These are phyloP conservation scores for Keithomyces neogunnii DNA, from an alignment of 2,329 filamentous ascomycete species.

Conservation along the genomic window DNA sequence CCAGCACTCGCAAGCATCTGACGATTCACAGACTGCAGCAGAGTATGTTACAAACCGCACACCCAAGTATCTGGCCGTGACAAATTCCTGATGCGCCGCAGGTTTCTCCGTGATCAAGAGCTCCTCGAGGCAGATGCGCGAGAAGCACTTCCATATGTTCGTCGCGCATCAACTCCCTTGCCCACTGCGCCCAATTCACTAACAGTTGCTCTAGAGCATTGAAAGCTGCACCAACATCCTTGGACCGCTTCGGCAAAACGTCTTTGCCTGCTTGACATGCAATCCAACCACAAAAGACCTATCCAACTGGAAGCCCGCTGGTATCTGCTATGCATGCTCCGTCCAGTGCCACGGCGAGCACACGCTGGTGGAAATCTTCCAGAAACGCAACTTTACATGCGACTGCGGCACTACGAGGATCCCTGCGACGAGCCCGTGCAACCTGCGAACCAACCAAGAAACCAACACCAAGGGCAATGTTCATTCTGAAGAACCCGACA, in stretches of 20 bases:
- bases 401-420: slow-evolving; percentile 89
- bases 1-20: slow-evolving; percentile 44
- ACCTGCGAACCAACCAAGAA: slow-evolving; percentile 59
- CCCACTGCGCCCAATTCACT: slow-evolving; percentile 15
- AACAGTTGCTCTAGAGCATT: slow-evolving; percentile 58
- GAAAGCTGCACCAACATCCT: slow-evolving; percentile 88
- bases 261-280: slow-evolving; percentile 92
- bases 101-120: slow-evolving; percentile 83
- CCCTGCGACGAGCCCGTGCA: slow-evolving; percentile 62
- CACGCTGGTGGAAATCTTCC: slow-evolving; percentile 88
- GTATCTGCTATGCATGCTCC: slow-evolving; percentile 93
- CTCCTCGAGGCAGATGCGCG: slow-evolving; percentile 90
- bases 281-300: slow-evolving; percentile 64
- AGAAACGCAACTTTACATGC: slow-evolving; percentile 90
- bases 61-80: background rate
- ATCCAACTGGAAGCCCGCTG: slow-evolving; percentile 54
- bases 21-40: slow-evolving; percentile 63
- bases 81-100: slow-evolving; percentile 23
- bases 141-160: slow-evolving; percentile 86
- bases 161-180: slow-evolving; percentile 15
- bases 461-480: slow-evolving; percentile 73
- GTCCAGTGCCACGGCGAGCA: slow-evolving; percentile 96
- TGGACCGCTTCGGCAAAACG: slow-evolving; percentile 74
- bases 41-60: slow-evolving; percentile 39
- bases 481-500: slow-evolving; percentile 63